Evolutionary conservation across 768 basidiomycete genomes (phyloP).

Genomic region (Scleroderma citrinum): DNA sequence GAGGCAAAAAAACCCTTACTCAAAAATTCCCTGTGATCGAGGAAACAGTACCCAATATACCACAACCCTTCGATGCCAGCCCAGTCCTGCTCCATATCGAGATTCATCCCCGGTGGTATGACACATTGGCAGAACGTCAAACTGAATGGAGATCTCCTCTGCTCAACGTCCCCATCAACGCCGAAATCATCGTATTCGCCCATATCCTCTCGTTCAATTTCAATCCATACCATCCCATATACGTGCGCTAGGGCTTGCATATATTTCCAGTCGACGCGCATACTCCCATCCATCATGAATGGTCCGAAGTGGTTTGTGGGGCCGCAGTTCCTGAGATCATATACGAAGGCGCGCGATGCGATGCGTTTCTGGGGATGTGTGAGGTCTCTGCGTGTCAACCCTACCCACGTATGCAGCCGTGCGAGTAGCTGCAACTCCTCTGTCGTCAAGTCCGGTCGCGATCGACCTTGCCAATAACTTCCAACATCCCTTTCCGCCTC

Average conservation of each 20-base stretch:
- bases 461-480: background rate
- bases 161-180: slow-evolving; percentile 8
- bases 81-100: slow-evolving; percentile 28
- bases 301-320: slow-evolving; percentile 51
- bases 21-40: slow-evolving; percentile 61
- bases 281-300: slow-evolving; percentile 39
- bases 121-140: slow-evolving; percentile 49
- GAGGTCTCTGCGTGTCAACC: slow-evolving; percentile 44
- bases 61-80: slow-evolving; percentile 49
- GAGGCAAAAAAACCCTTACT: too few relatives aligned
- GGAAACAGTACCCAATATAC: slow-evolving; percentile 61
- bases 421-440: slow-evolving; percentile 41
- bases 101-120: slow-evolving; percentile 33
- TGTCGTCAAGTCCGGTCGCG: slow-evolving; percentile 2
- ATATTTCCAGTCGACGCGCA: slow-evolving; percentile 54
- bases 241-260: slow-evolving; percentile 50
- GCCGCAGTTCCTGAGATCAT: slow-evolving; percentile 54
- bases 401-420: slow-evolving; percentile 48
- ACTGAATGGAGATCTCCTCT: slow-evolving; percentile 33
- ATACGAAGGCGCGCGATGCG: slow-evolving; percentile 50
- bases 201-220: slow-evolving; percentile 27
- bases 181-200: background rate
- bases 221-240: slow-evolving; percentile 48
- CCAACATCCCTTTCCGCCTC: background rate
- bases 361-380: slow-evolving; percentile 21